Base-by-base conservation (phyloP, 2,329 filamentous ascomycete species). In the Ascochyta pisi region DNA sequence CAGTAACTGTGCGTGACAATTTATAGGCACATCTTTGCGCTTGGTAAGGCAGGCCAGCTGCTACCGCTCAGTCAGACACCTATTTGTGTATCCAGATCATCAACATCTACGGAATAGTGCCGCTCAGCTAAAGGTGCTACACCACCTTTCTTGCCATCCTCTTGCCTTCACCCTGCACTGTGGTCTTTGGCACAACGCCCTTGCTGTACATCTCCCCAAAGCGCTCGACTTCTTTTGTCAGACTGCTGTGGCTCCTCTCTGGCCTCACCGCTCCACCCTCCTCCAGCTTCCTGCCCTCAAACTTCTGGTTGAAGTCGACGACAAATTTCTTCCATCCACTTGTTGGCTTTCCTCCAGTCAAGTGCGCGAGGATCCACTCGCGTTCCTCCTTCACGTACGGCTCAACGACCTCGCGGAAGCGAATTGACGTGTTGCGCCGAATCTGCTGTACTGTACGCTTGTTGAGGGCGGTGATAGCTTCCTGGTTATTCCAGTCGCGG, bases 371-470 rank as follows among this genome's bases (percentile, higher is more conserved):
- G 27, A 72, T 68, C 69, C 69, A 72, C 16, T 39, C 31, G 2
- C 68, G 61, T 57, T 72, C 68, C 16, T 57, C 61, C 8, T 42
- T 37, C 3, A 67, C 43, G 22, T 71, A 72, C 4, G 62, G 56
- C 26, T 50, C 50, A 1, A 71, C 69, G 1, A 64, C 62, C 19
- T 58, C 55, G 7, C 69, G 61, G 54, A 70, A 72, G 1, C 66
- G 58, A 1, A 68, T 62, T 3, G 49, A 43, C 4, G 66, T 72
- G 52, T 67, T 67, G 50, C 68, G 69, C 3, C 68, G 68, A n/a
- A 71, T 68, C 48, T 72, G 68, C 57, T 72, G 68, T 4, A 66
- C 65, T 23, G 63, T 63, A 44, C 68, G 68, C 62, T 72, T 72
- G 55, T 71, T 72, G 22, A 71, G 66, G 15, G 57, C 54, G 1